Percentiles rank a stretch among this genome's conserved stretches.
phyloP scores from a whole-genome alignment of 2,329 filamentous ascomycete genomes.

The Epichloe festucae region DNA sequence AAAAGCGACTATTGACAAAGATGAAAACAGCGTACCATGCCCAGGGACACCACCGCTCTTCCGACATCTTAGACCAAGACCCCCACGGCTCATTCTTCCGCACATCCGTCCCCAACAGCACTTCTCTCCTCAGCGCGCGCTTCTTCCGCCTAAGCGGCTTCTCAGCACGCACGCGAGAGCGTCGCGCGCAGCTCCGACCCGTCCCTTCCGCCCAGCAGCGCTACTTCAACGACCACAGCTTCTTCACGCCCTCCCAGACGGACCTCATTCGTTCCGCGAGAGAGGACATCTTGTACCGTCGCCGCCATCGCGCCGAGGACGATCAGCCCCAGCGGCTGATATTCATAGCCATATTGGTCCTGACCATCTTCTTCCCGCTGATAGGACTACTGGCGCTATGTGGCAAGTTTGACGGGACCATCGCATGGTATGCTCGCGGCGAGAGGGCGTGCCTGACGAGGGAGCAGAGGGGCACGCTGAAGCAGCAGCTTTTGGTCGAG shows the following conservation, averaged over 20 bases:
- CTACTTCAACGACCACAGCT: slow-evolving; percentile 8
- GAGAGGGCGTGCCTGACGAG: slow-evolving; percentile 26
- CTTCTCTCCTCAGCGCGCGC: slow-evolving; percentile 7
- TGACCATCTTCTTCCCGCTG: slow-evolving; percentile 33
- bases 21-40: neutral
- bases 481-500: slow-evolving; percentile 25
- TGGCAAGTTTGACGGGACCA: slow-evolving; percentile 30
- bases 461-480: slow-evolving; percentile 18
- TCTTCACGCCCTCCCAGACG: slow-evolving; percentile 17
- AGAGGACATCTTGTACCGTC: slow-evolving; percentile 17
- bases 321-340: slow-evolving; percentile 20
- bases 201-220: neutral
- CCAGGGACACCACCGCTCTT: slow-evolving; percentile 1
- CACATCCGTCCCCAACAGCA: slow-evolving; percentile 5
- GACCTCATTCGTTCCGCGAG: slow-evolving; percentile 19
- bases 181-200: neutral
- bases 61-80: slow-evolving; percentile 2
- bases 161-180: slow-evolving; percentile 10
- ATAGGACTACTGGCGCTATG: slow-evolving; percentile 30
- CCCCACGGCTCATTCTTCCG: slow-evolving; percentile 5
- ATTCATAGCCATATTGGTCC: slow-evolving; percentile 25
- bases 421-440: slow-evolving; percentile 37
- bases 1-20: neutral
- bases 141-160: slow-evolving; percentile 13
- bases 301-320: slow-evolving; percentile 14